Evolutionary conservation across 176 grass and related monocot genomes (phyloP), one percentile per base, ranked within the genome.

Genomic region (Saccharum spontaneum): DNA sequence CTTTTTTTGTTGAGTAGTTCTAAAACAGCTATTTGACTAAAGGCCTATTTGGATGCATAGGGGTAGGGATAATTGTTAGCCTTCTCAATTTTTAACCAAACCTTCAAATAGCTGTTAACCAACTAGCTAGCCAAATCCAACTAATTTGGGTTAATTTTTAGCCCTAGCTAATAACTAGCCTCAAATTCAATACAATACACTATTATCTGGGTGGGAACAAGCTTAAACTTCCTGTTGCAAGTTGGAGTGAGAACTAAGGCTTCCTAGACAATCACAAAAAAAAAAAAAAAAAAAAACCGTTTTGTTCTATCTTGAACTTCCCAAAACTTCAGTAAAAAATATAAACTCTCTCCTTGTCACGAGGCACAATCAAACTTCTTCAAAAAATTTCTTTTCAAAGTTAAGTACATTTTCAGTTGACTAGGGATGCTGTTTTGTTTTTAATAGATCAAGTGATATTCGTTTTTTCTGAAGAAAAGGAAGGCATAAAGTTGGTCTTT

Each of bases 371-470:
- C 71, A 30, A 73, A 9, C 12, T 63, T 78, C 15, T 11, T 31
- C 0, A 7, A 61, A 61, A 3, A 1, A 10, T 4, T 61, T 62
- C 41, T 3, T 45, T 45, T 22, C 38, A 15, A 49, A 9, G 14
- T 18, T 8, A 60, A 59, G 52, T 75, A 40, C 26, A 63, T 37
- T 22, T 15, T 31, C 40, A 36, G 16, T 84, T 46, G 66, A 36
- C 15, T 9, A 1, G 57, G 8, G 17, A 13, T 28, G 40, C 18
- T 70, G 13, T 54, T 22, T 63, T 70, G 20, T 61, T 43, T 39
- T 39, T 39, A 39, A 39, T 44, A 44, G 34, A 74, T 45, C 78
- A 76, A 82, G 14, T 50, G n/a, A 23, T 83, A n/a, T 72, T 72
- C 38, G 3, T 45, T 50, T 50, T 22, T 67, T 22, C 16, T 52